These are phyloP conservation scores for Boletellus emodensis DNA, from an alignment of 768 basidiomycete species.

Conservation along the genomic window DNA sequence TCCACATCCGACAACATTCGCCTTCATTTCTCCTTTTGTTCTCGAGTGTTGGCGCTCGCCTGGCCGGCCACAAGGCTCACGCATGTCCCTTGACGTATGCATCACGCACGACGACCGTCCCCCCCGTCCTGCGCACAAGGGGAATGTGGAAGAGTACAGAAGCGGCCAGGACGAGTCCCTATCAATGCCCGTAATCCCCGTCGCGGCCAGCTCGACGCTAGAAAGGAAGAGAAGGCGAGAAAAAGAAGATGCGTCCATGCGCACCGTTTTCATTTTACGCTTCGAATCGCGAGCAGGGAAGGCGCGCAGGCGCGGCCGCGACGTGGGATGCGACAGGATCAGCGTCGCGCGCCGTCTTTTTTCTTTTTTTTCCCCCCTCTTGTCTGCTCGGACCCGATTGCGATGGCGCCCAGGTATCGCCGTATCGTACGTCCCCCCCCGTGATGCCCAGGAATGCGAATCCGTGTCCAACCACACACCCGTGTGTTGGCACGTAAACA, in stretches of 20 bases:
- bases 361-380: neutral
- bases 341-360: neutral
- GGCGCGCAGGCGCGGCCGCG: neutral
- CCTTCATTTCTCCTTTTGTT: neutral
- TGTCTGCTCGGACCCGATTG: constrained; percentile 15
- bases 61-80: constrained; percentile 15
- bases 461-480: neutral
- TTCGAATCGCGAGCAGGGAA: neutral
- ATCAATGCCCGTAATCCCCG: constrained; percentile 15
- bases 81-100: constrained; percentile 22
- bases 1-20: neutral
- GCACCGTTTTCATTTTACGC: constrained; percentile 8
- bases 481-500: constrained; percentile 10
- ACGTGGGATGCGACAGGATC: constrained; percentile 10
- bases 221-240: constrained; percentile 4
- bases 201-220: neutral
- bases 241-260: neutral
- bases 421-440: no score
- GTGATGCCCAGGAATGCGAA: neutral
- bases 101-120: constrained; percentile 5
- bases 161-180: constrained; percentile 1
- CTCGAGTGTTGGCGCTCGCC: constrained; percentile 4
- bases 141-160: constrained; percentile 6
- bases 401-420: neutral
- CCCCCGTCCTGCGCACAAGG: constrained; percentile 20